These are phyloP conservation scores for Suillus fuscotomentosus DNA, from an alignment of 768 basidiomycete genomes.

Conservation along the genomic window DNA sequence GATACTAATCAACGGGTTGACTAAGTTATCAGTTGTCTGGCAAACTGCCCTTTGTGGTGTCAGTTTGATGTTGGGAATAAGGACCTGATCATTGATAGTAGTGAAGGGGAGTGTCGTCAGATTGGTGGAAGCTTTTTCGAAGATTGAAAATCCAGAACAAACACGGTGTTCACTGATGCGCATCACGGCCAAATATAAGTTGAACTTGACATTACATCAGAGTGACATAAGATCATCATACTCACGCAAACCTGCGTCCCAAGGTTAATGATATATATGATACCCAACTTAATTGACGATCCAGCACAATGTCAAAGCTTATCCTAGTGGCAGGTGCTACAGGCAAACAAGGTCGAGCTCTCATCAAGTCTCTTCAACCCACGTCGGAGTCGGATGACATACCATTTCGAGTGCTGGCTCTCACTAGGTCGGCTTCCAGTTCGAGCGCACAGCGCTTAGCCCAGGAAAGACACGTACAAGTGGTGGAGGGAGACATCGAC, in stretches of 20 bases:
- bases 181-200: background rate
- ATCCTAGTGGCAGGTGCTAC: constrained; percentile 38
- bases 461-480: constrained; percentile 24
- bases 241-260: background rate
- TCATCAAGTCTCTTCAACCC: constrained; percentile 29
- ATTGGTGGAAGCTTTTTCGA: background rate
- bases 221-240: background rate
- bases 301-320: constrained; percentile 7
- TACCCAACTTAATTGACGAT: background rate
- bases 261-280: background rate
- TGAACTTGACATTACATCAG: background rate
- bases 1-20: background rate
- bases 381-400: constrained; percentile 1
- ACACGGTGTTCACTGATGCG: background rate
- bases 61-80: background rate
- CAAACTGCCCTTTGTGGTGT: background rate
- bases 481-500: constrained; percentile 38
- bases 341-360: constrained; percentile 35
- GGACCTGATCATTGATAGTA: background rate
- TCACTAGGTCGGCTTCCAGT: constrained; percentile 34
- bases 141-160: background rate
- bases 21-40: background rate
- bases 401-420: constrained; percentile 34
- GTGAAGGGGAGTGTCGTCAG: background rate
- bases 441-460: constrained; percentile 25